Percentiles rank a stretch among this genome's conserved stretches.
phyloP scores from a whole-genome alignment of 352 stramenopile genomes.

The Pythium graminicola region DNA sequence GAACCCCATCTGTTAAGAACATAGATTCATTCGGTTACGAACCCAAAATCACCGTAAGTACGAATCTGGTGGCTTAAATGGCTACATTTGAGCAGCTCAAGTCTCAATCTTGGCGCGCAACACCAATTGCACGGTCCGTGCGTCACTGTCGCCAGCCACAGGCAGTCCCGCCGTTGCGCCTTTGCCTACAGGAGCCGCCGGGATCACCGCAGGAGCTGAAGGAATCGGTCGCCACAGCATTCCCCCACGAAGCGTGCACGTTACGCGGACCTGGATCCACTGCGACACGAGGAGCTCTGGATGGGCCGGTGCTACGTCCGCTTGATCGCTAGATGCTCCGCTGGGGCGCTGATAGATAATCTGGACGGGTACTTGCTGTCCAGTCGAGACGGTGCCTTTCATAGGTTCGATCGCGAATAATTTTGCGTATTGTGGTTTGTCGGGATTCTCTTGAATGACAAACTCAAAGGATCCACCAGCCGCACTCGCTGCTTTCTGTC shows the following conservation, averaged over 20 bases:
- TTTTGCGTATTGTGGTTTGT: slow-evolving; percentile 42
- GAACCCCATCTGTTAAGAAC: slow-evolving; percentile 5
- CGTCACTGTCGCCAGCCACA: slow-evolving; percentile 10
- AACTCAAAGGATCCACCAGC: slow-evolving; percentile 52
- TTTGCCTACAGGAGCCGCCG: not conserved
- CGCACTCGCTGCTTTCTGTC: slow-evolving; percentile 6
- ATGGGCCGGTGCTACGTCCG: not conserved
- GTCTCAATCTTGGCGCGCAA: slow-evolving; percentile 24
- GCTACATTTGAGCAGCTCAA: slow-evolving; percentile 12
- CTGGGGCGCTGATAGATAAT: slow-evolving; percentile 43
- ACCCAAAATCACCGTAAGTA: not conserved
- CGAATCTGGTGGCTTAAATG: too few species aligned
- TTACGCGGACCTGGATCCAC: slow-evolving; percentile 28
- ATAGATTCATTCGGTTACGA: slow-evolving; percentile 15
- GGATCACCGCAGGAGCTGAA: not conserved
- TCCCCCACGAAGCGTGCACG: slow-evolving; percentile 22
- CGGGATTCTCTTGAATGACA: slow-evolving; percentile 36
- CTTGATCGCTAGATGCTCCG: not conserved
- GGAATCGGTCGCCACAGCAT: slow-evolving; percentile 20
- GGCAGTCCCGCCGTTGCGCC: not conserved
- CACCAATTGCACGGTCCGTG: slow-evolving; percentile 18
- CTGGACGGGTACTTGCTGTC: slow-evolving; percentile 46
- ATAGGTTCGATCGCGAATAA: slow-evolving; percentile 63
- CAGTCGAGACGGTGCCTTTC: slow-evolving; percentile 49
- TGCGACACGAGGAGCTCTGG: slow-evolving; percentile 22